Base-by-base conservation (phyloP, 1,284 basidiomycete species). In the Puccinia horiana region DNA sequence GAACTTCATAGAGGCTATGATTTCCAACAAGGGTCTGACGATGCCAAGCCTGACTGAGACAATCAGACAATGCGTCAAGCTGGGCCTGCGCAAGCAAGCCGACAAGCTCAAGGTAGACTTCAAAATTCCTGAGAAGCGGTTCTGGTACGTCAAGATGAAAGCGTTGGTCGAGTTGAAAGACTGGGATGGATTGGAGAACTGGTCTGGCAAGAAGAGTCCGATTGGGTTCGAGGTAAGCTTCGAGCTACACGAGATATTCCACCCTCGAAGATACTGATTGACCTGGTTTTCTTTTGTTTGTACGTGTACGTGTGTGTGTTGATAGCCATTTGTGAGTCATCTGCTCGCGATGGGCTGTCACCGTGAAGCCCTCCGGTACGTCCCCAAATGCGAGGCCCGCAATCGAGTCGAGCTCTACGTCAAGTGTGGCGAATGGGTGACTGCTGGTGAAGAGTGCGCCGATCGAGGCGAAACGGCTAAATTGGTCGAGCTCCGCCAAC, bases 81-180 rank as follows among this genome's bases (percentile, higher is more conserved):
- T 93, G 82, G 92, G 92, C 1, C 90, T 95, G 88, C 88, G 90
- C 20, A 97, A 95, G 88, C 90, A 91, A 81, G 95, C 94, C 0
- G 95, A 98, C 85, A 94, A 92, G 85, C 87, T 95, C 77, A 92
- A 92, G 85, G 88, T 89, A 0, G 95, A 96, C 84, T 97, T 94
- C 89, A 95, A 93, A 86, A 93, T 98, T 0, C 91, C 94, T 0
- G 95, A 97, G 85, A 96, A 94, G 88, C 89, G 78, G 23, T 98
- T 94, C 88, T 97, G 94, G 94, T 93, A 94, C 88, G 87, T 94
- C 84, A 97, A 96, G 87, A 88, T 98, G 14, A 91, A 94, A 83
- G 92, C 94, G 0, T 87, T 97, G 76, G 92, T 92, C 1, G 89
- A 90, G n/a, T 89, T 90, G 14, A 89, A 91, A 79, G 94, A 96